These are phyloP conservation scores for Teunomyces lycoperdinae DNA, from an alignment of 805 yeast genomes.

Conservation along the genomic window DNA sequence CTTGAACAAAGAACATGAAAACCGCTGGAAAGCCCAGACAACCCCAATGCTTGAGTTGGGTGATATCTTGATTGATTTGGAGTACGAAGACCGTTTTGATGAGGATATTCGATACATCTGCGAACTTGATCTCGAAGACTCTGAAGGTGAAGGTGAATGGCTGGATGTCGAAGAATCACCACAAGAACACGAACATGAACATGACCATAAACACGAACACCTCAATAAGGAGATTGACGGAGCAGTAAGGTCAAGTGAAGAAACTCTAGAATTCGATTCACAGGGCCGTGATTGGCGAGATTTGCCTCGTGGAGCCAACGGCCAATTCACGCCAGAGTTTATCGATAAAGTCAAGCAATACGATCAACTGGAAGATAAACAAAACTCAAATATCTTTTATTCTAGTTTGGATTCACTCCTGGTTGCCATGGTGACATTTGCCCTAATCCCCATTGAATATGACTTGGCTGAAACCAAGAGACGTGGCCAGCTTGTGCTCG, in stretches of 20 bases:
- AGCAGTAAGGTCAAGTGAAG: constrained; percentile 8
- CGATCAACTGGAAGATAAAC: constrained; percentile 12
- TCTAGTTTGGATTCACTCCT: constrained; percentile 19
- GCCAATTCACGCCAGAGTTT: constrained; percentile 20
- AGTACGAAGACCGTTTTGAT: constrained; percentile 62
- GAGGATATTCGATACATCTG: constrained; percentile 64
- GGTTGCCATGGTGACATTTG: constrained; percentile 22
- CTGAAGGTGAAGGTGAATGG: constrained; percentile 18
- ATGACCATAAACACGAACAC: constrained; percentile 15
- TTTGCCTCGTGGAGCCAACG: constrained; percentile 59
- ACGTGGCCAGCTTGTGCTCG: constrained; percentile 40
- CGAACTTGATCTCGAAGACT: constrained; percentile 49
- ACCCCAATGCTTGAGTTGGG: constrained; percentile 41
- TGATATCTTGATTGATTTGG: constrained; percentile 52
- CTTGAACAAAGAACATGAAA: constrained; percentile 7
- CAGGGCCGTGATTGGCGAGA: constrained; percentile 72
- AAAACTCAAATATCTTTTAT: constrained; percentile 29
- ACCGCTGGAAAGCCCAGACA: constrained; percentile 18
- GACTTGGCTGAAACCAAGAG: constrained; percentile 14
- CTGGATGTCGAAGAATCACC: constrained; percentile 13
- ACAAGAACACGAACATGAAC: not conserved
- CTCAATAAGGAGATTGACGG: constrained; percentile 2
- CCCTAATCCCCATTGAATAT: constrained; percentile 23
- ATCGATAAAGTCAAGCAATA: constrained; percentile 13
- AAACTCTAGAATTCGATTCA: constrained; percentile 43